A percentile compares a stretch with the other conserved stretches of the same genome.
These are phyloP conservation scores for Drechslera avenae DNA, from an alignment of 2,329 filamentous ascomycete genomes.

Conservation along the genomic window DNA sequence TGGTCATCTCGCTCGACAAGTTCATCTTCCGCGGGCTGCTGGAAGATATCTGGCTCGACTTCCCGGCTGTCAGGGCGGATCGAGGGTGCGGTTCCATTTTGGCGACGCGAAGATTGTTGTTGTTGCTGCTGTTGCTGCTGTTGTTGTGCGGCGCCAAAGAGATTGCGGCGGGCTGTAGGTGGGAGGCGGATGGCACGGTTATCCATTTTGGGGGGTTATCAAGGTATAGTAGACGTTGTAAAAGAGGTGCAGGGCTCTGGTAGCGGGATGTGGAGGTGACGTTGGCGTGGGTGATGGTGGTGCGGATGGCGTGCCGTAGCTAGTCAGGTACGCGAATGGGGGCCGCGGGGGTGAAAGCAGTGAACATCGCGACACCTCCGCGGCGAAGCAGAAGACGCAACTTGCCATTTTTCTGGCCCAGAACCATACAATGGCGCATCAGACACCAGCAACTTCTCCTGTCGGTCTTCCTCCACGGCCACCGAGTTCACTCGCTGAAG, in stretches of 20 bases:
- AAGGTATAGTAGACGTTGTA: background rate
- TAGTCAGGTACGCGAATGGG: slow-evolving; percentile 12
- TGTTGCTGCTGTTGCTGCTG: slow-evolving; percentile 1
- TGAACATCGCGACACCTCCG: background rate
- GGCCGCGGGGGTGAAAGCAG: background rate
- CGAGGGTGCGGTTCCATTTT: slow-evolving; percentile 25
- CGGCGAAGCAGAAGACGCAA: background rate
- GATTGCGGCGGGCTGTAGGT: slow-evolving; percentile 34
- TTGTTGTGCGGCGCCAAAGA: slow-evolving; percentile 35
- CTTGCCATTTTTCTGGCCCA: background rate
- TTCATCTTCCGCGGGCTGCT: slow-evolving; percentile 43
- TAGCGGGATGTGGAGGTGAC: background rate
- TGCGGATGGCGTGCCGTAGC: slow-evolving; percentile 14
- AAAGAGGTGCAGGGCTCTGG: background rate
- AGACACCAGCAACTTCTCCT: background rate
- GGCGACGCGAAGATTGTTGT: slow-evolving; percentile 23
- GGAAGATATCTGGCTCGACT: slow-evolving; percentile 22
- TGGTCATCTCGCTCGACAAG: slow-evolving; percentile 57
- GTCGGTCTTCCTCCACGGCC: slow-evolving; percentile 10
- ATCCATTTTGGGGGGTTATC: slow-evolving; percentile 12
- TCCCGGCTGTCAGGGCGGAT: slow-evolving; percentile 27
- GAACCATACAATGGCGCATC: background rate
- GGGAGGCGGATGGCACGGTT: slow-evolving; percentile 38
- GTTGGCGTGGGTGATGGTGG: slow-evolving; percentile 8
- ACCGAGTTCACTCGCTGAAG: slow-evolving; percentile 10